Percentiles rank a stretch among this genome's conserved stretches.
Conservation (phyloP, 2,329 filamentous ascomycete species). For the Colletotrichum lentis region DNA sequence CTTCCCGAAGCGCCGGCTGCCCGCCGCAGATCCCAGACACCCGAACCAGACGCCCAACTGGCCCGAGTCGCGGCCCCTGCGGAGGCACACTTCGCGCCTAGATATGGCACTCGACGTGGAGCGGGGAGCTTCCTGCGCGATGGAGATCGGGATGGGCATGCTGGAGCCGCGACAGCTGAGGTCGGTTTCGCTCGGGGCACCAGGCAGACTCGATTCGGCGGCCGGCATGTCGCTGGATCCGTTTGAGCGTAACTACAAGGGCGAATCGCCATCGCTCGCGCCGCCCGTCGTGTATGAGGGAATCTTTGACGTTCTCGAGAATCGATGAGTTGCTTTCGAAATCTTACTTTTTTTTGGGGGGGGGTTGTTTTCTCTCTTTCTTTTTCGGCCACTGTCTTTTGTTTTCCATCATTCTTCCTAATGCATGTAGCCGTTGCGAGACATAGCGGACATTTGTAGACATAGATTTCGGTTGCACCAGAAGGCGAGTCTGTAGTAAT, state of each 20-base stretch:
- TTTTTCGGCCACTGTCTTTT: too few species aligned
- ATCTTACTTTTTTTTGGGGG: too few species aligned
- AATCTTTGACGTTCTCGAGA: constrained; percentile 34
- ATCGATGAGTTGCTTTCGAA: constrained; percentile 2
- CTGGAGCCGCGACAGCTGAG: constrained; percentile 25
- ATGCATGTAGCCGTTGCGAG: too few species aligned
- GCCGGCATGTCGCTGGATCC: constrained; percentile 9
- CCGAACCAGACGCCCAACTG: constrained; percentile 2
- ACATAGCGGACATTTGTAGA: too few species aligned
- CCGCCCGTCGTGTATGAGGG: constrained; percentile 26
- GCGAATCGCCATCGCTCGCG: constrained; percentile 8
- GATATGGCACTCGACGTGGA: constrained; percentile 33
- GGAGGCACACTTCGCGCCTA: constrained; percentile 20
- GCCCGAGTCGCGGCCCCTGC: constrained; percentile 17
- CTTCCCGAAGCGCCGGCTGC: neutral
- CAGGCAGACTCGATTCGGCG: neutral
- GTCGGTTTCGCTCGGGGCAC: constrained; percentile 15
- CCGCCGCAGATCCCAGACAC: neutral
- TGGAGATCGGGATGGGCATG: constrained; percentile 31
- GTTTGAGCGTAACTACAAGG: constrained; percentile 6
- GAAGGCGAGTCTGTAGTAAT: too few species aligned
- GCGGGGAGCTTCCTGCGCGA: constrained; percentile 21
- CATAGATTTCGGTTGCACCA: too few species aligned
- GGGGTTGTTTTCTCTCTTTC: too few species aligned
- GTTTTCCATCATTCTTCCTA: too few species aligned